Percentiles rank a stretch among this genome's conserved stretches.
Conservation (phyloP, 2,329 filamentous ascomycete genomes). For the Alternaria gaisen region DNA sequence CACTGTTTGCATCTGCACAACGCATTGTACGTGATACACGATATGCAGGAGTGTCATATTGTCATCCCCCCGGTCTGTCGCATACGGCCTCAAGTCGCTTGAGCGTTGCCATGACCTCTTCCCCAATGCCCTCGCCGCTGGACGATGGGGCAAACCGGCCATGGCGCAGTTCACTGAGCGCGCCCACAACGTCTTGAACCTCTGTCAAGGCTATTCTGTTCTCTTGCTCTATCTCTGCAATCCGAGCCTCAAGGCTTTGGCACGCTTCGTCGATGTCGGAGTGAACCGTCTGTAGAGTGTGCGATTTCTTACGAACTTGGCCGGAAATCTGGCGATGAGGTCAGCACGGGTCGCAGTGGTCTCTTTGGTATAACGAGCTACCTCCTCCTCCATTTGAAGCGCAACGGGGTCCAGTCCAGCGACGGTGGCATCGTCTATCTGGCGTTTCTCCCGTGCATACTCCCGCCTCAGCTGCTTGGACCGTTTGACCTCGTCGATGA, state of each 20-base stretch:
- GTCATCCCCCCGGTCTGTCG: slow-evolving; percentile 35
- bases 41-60: not conserved
- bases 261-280: slow-evolving; percentile 74
- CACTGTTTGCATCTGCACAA: not conserved
- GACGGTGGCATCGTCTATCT: slow-evolving; percentile 64
- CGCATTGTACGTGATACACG: not conserved
- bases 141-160: slow-evolving; percentile 68
- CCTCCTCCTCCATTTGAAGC: slow-evolving; percentile 64
- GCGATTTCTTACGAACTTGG: slow-evolving; percentile 57
- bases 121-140: slow-evolving; percentile 66
- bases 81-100: slow-evolving; percentile 71
- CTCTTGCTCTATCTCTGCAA: slow-evolving; percentile 71
- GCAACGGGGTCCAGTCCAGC: slow-evolving; percentile 65
- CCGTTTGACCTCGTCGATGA: slow-evolving; percentile 69
- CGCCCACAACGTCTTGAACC: slow-evolving; percentile 72
- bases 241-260: slow-evolving; percentile 71
- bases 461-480: slow-evolving; percentile 67
- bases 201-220: slow-evolving; percentile 67
- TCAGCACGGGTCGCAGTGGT: slow-evolving; percentile 16
- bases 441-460: slow-evolving; percentile 63
- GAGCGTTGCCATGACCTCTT: slow-evolving; percentile 74
- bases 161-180: slow-evolving; percentile 83
- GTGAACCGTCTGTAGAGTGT: slow-evolving; percentile 71
- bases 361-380: slow-evolving; percentile 16
- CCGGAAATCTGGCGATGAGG: slow-evolving; percentile 63